Evolutionary conservation across 2,329 filamentous ascomycete genomes (phyloP).

Genomic region (Ascocoryne sarcoides): DNA sequence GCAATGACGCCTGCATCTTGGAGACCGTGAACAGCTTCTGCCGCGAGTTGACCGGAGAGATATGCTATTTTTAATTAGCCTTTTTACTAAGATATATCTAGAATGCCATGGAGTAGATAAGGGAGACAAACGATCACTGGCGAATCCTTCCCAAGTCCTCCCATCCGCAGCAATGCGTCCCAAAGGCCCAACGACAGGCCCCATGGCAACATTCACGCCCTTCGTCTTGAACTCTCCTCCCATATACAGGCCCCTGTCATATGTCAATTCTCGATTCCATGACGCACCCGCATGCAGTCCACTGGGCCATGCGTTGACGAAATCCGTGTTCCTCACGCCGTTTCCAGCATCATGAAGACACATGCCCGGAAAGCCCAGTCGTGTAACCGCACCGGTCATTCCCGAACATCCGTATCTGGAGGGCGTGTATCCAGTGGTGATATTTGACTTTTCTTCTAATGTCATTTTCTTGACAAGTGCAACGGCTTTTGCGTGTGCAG

Average conservation of each 20-base stretch:
- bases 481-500: conserved; percentile 61
- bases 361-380: conserved; percentile 47
- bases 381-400: conserved; percentile 39
- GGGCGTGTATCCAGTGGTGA: conserved; percentile 45
- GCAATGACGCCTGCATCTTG: conserved; percentile 20
- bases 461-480: conserved; percentile 49
- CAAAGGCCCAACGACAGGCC: conserved; percentile 54
- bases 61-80: conserved; percentile 34
- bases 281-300: conserved; percentile 19
- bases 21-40: conserved; percentile 19
- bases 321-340: conserved; percentile 56
- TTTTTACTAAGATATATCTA: not conserved
- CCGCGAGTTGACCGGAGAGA: conserved; percentile 45
- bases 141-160: conserved; percentile 56
- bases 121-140: conserved; percentile 20
- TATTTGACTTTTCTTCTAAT: conserved; percentile 22
- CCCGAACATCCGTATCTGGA: conserved; percentile 21
- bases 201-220: conserved; percentile 65
- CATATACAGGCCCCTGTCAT: conserved; percentile 59
- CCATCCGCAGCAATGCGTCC: conserved; percentile 59
- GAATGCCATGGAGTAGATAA: no score
- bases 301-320: conserved; percentile 20
- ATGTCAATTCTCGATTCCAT: conserved; percentile 60
- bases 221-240: conserved; percentile 64
- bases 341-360: conserved; percentile 64